Base-by-base conservation (phyloP, 257 asterid species). In the Echium plantagineum region DNA sequence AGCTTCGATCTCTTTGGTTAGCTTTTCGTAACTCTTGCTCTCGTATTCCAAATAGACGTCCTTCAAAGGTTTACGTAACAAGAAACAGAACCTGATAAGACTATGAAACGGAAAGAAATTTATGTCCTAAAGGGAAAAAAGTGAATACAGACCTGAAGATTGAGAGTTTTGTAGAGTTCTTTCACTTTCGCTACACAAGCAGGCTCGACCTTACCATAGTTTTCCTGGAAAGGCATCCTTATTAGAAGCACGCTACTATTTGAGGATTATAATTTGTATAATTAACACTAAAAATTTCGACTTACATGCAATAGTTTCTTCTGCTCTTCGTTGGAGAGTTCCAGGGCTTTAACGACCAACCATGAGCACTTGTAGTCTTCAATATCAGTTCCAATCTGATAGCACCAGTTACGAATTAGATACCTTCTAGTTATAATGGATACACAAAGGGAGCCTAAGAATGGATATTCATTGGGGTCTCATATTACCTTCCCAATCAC, bases 361-460 rank as follows among this genome's bases (percentile, higher is more conserved):
- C 81, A 76, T 28, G 81, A 72, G 71, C 81, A 76, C 58, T 76
- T 76, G 59, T 64, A 72, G 57, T 76, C 81, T 69, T 76, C 71
- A 32, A 76, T 76, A 60, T 76, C 81, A 6, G 78, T 69, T 72
- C 81, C 81, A 61, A 76, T 67, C 81, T 76, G 69, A 53, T 31
- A 21, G 30, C 59, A 35, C 55, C 56, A 49, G 49, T 62, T 60
- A 28, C 64, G 20, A 62, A 31, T 21, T 62, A 62, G 63, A 55
- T 31, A 49, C 1, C 9, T 59, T 46, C 60, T 63, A 26, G 42
- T 13, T n/a, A 56, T 18, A 5, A 21, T 4, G 32, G 7, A 28
- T 28, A 28, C 32, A 28, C 4, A 28, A 28, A 28, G 5, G 32
- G 32, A 28, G 32, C 32, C 5, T 22, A 22, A 18, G 5, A 15